Conservation (phyloP, 1,284 basidiomycete species). For the Volvariella volvacea region DNA sequence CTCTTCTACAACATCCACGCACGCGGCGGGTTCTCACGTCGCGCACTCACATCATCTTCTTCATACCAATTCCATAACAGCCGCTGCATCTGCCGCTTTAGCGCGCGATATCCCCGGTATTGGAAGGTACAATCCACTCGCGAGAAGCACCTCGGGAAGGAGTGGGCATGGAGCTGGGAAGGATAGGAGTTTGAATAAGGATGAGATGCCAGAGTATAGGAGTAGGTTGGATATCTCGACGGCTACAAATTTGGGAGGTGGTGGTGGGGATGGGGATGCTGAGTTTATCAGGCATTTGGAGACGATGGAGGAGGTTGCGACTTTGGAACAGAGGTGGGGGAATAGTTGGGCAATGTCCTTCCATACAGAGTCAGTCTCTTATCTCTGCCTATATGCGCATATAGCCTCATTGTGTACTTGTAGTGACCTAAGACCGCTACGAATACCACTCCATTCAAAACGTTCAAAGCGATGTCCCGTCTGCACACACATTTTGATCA, state of each 20-base stretch:
- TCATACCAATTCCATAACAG: slow-evolving; percentile 75
- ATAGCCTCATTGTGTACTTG: slow-evolving; percentile 7
- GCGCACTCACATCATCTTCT: slow-evolving; percentile 57
- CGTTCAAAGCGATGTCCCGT: slow-evolving; percentile 91
- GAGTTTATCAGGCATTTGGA: slow-evolving; percentile 63
- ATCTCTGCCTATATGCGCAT: slow-evolving; percentile 2
- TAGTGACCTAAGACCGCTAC: slow-evolving; percentile 79
- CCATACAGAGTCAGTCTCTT: slow-evolving; percentile 50
- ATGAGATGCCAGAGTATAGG: slow-evolving; percentile 70
- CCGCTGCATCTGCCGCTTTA: slow-evolving; percentile 78
- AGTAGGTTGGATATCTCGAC: slow-evolving; percentile 58
- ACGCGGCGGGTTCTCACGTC: slow-evolving; percentile 32
- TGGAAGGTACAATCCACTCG: slow-evolving; percentile 61
- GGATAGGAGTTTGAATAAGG: slow-evolving; percentile 58
- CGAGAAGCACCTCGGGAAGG: slow-evolving; percentile 35
- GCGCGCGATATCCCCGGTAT: slow-evolving; percentile 77
- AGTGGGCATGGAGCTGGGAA: slow-evolving; percentile 24
- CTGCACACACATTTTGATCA: slow-evolving; percentile 95
- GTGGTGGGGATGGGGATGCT: slow-evolving; percentile 63
- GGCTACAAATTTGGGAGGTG: slow-evolving; percentile 43
- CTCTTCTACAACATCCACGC: slow-evolving; percentile 45
- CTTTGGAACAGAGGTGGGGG: slow-evolving; percentile 75
- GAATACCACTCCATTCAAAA: slow-evolving; percentile 90
- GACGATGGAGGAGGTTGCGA: slow-evolving; percentile 56
- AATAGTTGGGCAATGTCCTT: slow-evolving; percentile 72